Base-by-base conservation (phyloP, 2,329 filamentous ascomycete genomes). In the Xylaria sp. region DNA sequence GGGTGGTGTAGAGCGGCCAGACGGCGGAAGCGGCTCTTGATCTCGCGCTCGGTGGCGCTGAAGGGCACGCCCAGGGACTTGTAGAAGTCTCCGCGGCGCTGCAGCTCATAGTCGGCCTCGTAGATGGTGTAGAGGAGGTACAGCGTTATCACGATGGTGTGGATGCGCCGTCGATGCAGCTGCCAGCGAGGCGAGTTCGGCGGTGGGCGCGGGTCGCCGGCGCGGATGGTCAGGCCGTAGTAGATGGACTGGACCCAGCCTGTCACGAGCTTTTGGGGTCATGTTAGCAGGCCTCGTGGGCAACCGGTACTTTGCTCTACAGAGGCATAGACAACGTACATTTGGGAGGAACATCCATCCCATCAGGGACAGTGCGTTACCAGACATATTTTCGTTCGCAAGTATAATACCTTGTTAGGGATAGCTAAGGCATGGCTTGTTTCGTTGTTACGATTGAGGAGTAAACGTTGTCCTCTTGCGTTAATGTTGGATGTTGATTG, bases 91-190 rank as follows among this genome's bases (percentile, higher is more conserved):
- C 91, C 89, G 1, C 85, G 83, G 53, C 86, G 83, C 71, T 89
- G 91, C 33, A 97, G 86, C 71, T 93, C 89, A 83, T 92, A 89
- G 85, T 97, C 93, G 76, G 93, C 92, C 82, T 98, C 95, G 83
- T 94, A 96, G 75, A 98, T 89, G 56, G 94, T 97, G 85, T 97
- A 97, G 72, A 91, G 82, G 44, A 98, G 92, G 82, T 98, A 99
- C 69, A 88, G 82, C 58, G 91, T 84, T 59, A 98, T 91, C 76
- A 98, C 93, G 74, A 91, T 84, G 77, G 95, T 91, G 79, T 96
- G 90, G 78, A 97, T 95, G 74, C 89, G 88, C 66, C 92, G 92
- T 68, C 93, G 91, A 83, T 98, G 93, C 66, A 87, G 85, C 71
- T 86, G 84, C 79, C 88, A 93, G 72, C 89, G 89, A 2, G 89